Evolutionary conservation across 108 stramenopile genomes (phyloP).

Genomic region (Ochromonas danica): DNA sequence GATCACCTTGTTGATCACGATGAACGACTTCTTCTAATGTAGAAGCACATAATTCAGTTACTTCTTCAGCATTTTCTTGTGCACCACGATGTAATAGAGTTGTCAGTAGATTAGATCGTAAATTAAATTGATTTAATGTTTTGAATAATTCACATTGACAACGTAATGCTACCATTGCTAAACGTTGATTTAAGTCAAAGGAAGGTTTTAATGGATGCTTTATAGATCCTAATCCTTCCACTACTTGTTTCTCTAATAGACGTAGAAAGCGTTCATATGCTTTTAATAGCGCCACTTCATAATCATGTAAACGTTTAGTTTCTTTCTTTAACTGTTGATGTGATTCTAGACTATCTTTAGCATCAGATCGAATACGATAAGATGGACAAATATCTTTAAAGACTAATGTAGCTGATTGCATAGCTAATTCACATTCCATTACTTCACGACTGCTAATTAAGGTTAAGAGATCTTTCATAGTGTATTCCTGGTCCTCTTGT

Average conservation of each 20-base stretch:
- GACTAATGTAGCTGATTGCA: slow-evolving; percentile 5
- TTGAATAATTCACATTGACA: slow-evolving; percentile 33
- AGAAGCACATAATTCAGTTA: neutral
- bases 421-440: slow-evolving; percentile 20
- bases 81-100: neutral
- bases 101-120: neutral
- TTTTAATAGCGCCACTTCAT: neutral
- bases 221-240: neutral
- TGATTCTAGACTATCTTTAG: neutral
- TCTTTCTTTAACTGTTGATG: slow-evolving; percentile 10
- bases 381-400: slow-evolving; percentile 36
- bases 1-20: neutral
- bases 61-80: neutral
- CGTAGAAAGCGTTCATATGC: neutral
- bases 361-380: slow-evolving; percentile 28
- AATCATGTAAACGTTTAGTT: slow-evolving; percentile 15
- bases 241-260: neutral
- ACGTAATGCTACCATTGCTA: slow-evolving; percentile 7
- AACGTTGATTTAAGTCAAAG: too few species aligned
- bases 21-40: slow-evolving; percentile 1
- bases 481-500: too few species aligned
- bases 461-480: too few species aligned
- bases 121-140: slow-evolving; percentile 16
- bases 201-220: too few species aligned
- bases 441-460: too few species aligned